Evolutionary conservation across 1,139 yeast genomes (phyloP).

Genomic region (Taphrina populina): DNA sequence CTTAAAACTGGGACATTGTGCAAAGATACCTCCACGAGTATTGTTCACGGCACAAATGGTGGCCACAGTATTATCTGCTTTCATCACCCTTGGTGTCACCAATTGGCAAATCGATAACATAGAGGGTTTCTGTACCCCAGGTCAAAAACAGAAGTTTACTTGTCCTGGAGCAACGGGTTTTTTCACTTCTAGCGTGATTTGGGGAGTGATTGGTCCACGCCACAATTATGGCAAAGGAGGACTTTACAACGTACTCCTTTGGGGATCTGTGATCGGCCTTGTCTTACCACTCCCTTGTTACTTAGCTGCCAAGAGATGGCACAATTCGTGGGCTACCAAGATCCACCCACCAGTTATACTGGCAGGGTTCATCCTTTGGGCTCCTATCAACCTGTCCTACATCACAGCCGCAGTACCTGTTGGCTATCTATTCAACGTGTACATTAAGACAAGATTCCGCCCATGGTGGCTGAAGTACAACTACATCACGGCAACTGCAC

Average conservation of each 20-base stretch:
- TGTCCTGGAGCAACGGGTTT: conserved; percentile 47
- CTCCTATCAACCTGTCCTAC: conserved; percentile 58
- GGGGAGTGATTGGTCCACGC: conserved; percentile 62
- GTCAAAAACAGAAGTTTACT: conserved; percentile 46
- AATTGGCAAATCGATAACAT: conserved; percentile 56
- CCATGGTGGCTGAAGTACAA: conserved; percentile 56
- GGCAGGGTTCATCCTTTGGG: conserved; percentile 54
- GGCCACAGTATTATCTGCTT: conserved; percentile 42
- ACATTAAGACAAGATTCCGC: conserved; percentile 53
- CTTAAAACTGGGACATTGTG: conserved; percentile 63
- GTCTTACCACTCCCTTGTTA: conserved; percentile 51
- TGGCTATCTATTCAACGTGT: conserved; percentile 55
- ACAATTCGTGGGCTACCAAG: conserved; percentile 41
- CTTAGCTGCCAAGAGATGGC: conserved; percentile 39
- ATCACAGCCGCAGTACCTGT: conserved; percentile 52
- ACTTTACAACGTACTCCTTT: conserved; percentile 39
- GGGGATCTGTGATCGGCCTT: conserved; percentile 57
- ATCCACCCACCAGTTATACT: conserved; percentile 56
- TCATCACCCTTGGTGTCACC: conserved; percentile 56
- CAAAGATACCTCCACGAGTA: conserved; percentile 61
- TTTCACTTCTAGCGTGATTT: conserved; percentile 53
- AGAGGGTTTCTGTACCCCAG: conserved; percentile 42
- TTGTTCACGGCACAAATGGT: conserved; percentile 56
- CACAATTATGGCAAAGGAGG: conserved; percentile 46
- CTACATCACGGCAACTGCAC: conserved; percentile 51